Evolutionary conservation across 495 filamentous ascomycete genomes (phyloP).

Genomic region (Aspergillus bertholletiae): DNA sequence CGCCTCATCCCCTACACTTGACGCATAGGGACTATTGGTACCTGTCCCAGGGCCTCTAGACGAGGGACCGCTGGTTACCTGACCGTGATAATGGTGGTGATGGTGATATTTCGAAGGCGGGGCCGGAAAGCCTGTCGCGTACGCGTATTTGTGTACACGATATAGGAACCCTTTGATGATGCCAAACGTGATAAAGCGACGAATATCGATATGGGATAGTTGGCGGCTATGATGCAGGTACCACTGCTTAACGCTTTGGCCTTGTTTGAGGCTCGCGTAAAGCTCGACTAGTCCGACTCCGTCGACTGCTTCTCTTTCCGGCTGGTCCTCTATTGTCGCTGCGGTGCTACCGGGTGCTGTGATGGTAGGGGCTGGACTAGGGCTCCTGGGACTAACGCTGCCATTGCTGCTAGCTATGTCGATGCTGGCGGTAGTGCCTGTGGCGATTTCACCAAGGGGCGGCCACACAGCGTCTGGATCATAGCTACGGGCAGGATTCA

Average conservation of each 20-base stretch:
- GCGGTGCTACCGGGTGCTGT: conserved; percentile 1
- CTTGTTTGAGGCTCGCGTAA: conserved; percentile 74
- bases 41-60: conserved; percentile 35
- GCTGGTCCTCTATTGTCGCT: conserved; percentile 3
- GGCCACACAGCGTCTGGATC: conserved; percentile 47
- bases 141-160: conserved; percentile 85
- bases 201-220: conserved; percentile 73
- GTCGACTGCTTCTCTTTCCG: conserved; percentile 24
- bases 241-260: conserved; percentile 79
- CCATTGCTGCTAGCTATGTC: conserved; percentile 20
- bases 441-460: conserved; percentile 22
- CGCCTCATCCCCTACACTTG: conserved; percentile 34
- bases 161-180: conserved; percentile 95
- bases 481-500: conserved; percentile 15
- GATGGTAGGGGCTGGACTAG: conserved; percentile 9
- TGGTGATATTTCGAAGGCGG: conserved; percentile 21
- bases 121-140: conserved; percentile 50
- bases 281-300: conserved; percentile 51
- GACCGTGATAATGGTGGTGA: conserved; percentile 13
- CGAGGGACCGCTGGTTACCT: conserved; percentile 24
- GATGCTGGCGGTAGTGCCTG: conserved; percentile 9
- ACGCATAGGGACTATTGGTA: conserved; percentile 35
- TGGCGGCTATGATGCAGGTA: conserved; percentile 64
- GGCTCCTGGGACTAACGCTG: not conserved
- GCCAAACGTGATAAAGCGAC: conserved; percentile 91